These are phyloP conservation scores for Dendrothele bispora DNA, from an alignment of 768 basidiomycete genomes.

Conservation along the genomic window DNA sequence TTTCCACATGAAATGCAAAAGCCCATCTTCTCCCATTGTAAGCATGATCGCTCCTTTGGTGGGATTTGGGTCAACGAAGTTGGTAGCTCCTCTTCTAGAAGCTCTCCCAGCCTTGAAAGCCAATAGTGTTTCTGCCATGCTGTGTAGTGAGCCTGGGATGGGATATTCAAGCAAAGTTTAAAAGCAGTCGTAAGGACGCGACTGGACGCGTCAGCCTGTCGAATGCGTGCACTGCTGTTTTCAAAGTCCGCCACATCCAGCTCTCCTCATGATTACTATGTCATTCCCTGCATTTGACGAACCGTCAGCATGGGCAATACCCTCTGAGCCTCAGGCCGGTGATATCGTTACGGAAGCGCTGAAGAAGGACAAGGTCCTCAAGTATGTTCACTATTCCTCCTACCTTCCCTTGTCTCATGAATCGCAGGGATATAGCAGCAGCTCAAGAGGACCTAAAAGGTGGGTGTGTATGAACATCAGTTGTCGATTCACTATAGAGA, in stretches of 20 bases:
- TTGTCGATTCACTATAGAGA: constrained; percentile 1
- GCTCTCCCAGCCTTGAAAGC: constrained; percentile 77
- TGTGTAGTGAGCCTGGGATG: constrained; percentile 3
- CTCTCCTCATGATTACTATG: constrained; percentile 32
- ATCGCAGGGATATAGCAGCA: constrained; percentile 66
- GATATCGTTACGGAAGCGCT: constrained; percentile 78
- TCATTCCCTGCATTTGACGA: constrained; percentile 43
- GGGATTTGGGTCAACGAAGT: constrained; percentile 64
- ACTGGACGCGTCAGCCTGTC: constrained; percentile 48
- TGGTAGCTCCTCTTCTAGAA: constrained; percentile 63
- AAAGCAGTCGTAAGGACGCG: constrained; percentile 9
- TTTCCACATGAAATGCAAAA: constrained; percentile 81
- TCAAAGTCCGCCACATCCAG: constrained; percentile 27
- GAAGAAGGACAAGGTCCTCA: constrained; percentile 74
- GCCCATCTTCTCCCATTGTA: constrained; percentile 68
- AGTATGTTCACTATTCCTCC: constrained; percentile 37
- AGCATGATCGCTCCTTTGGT: constrained; percentile 76
- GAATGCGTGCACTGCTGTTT: constrained; percentile 22
- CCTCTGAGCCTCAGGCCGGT: constrained; percentile 39
- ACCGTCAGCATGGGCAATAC: constrained; percentile 49
- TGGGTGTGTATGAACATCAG: constrained; percentile 29
- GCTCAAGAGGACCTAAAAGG: constrained; percentile 78
- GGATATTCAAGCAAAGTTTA: constrained; percentile 10
- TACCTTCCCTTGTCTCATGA: not conserved
- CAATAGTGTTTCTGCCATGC: constrained; percentile 44